Evolutionary conservation across 2,329 filamentous ascomycete genomes (phyloP).

Genomic region (Botryosphaeria dothidea): DNA sequence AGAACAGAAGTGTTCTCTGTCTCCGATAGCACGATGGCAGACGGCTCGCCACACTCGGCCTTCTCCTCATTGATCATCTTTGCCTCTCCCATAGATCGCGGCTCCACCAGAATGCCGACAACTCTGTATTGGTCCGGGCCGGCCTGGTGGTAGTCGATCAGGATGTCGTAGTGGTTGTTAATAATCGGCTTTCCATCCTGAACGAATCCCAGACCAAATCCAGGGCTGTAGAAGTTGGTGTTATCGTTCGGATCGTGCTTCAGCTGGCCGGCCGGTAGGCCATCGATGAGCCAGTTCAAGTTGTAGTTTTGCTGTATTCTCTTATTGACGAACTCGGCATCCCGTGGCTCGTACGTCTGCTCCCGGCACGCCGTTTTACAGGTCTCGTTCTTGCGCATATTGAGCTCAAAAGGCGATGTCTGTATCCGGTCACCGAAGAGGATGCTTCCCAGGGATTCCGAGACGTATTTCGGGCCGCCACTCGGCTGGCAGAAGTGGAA

Average conservation of each 20-base stretch:
- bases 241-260: slow-evolving; percentile 75
- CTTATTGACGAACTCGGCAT: slow-evolving; percentile 77
- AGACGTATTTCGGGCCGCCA: slow-evolving; percentile 73
- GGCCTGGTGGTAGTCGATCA: slow-evolving; percentile 88
- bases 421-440: slow-evolving; percentile 96
- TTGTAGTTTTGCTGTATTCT: slow-evolving; percentile 85
- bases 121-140: slow-evolving; percentile 74
- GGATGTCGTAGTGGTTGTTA: slow-evolving; percentile 95
- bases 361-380: slow-evolving; percentile 79
- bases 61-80: slow-evolving; percentile 53
- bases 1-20: slow-evolving; percentile 66
- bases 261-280: slow-evolving; percentile 84
- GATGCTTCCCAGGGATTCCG: slow-evolving; percentile 92
- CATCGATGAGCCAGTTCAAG: slow-evolving; percentile 94
- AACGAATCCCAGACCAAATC: slow-evolving; percentile 72
- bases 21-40: slow-evolving; percentile 65
- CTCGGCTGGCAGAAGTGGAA: slow-evolving; percentile 88
- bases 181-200: slow-evolving; percentile 58
- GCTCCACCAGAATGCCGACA: slow-evolving; percentile 87
- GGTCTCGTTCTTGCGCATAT: slow-evolving; percentile 82
- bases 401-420: slow-evolving; percentile 89
- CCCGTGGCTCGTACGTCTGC: slow-evolving; percentile 64
- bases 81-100: slow-evolving; percentile 67
- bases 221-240: slow-evolving; percentile 84
- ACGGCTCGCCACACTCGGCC: slow-evolving; percentile 63